Percentiles rank a stretch among this genome's conserved stretches.
Evolutionary conservation across 2,329 filamentous ascomycete species (phyloP).

Genomic region (Plectosphaerella plurivora): DNA sequence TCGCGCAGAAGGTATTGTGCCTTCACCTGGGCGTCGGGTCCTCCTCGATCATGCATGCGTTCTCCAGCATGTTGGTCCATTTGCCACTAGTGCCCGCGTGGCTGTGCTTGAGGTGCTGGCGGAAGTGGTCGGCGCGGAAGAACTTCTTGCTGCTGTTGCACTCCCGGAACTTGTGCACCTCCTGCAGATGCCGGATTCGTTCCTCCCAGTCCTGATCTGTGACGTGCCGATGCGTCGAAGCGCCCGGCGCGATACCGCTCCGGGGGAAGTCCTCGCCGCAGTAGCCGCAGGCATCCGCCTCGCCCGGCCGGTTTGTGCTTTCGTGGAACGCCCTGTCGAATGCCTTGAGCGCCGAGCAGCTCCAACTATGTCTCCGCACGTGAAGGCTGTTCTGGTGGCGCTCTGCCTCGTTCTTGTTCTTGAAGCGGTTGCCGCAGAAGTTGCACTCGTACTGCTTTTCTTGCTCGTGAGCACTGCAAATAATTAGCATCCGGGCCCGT

Average conservation of each 20-base stretch:
- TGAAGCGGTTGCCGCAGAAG: constrained; percentile 93
- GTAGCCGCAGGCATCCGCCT: constrained; percentile 83
- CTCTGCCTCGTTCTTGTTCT: constrained; percentile 98
- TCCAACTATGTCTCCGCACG: constrained; percentile 91
- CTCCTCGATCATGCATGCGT: constrained; percentile 89
- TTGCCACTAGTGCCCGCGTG: constrained; percentile 95
- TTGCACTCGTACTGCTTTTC: constrained; percentile 96
- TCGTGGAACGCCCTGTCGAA: constrained; percentile 84
- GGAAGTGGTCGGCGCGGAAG: constrained; percentile 94
- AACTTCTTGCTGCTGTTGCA: constrained; percentile 99
- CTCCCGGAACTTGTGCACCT: constrained; percentile 93
- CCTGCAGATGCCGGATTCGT: constrained; percentile 80
- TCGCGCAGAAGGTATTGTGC: not conserved
- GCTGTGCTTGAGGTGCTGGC: constrained; percentile 96
- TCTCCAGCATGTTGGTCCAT: constrained; percentile 98
- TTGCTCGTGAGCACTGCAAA: constrained; percentile 71
- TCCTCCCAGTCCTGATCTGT: constrained; percentile 87
- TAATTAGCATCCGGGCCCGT: constrained; percentile 16
- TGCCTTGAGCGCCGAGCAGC: constrained; percentile 78
- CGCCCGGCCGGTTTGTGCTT: constrained; percentile 61
- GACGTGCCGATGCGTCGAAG: constrained; percentile 36
- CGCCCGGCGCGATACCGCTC: constrained; percentile 36
- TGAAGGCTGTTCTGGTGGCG: constrained; percentile 94
- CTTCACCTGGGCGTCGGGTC: constrained; percentile 51
- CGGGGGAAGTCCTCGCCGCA: constrained; percentile 84